Evolutionary conservation across 2,329 filamentous ascomycete species (phyloP), one percentile per base, ranked within the genome.

Genomic region (Phialophora verrucosa): DNA sequence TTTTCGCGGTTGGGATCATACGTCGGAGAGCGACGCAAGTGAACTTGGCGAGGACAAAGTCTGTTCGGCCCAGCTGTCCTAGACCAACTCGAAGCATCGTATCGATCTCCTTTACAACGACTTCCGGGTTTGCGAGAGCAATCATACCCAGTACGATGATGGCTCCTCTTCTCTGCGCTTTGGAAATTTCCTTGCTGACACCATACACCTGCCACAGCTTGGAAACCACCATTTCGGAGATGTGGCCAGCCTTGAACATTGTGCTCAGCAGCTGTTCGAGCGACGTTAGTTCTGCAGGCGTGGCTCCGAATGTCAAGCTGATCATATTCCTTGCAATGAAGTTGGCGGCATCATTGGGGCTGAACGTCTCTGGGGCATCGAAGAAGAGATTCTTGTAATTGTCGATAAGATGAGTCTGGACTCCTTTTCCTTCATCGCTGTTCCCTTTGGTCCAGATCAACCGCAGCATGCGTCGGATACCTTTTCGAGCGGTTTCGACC

Each of bases 391-490:
- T 89, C 76, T 91, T 95, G 82, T 99, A 99, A 78, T 92, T 97
- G 73, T 99, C 95, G 71, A 99, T 97, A 32, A 99, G 84, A 78
- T 99, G 95, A 1, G 91, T 91, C 76, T 99, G 96, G 1, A 99
- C 93, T 63, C 95, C 95, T 80, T 98, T 99, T 74, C 96, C 95
- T 83, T 99, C 96, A 74, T 99, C 95, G 74, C 93, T 98, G 80
- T 98, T 99, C 73, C 95, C 94, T 80, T 99, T 99, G 70, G 95
- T 99, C 95, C 95, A 99, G 77, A 99, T 99, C 23, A 99, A 84
- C 61, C 94, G 90, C 69, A 99, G 84, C 95, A 99, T 99, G 64
- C 93, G 90, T 66, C 94, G 88, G 74, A 99, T 98, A 64, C 96
- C 95, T 47, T 90, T 81, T 77, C 96, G 93, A 75, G 96, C 93